Evolutionary conservation across 805 yeast species (phyloP).

Genomic region (Saccharomycopsis selenospora): DNA sequence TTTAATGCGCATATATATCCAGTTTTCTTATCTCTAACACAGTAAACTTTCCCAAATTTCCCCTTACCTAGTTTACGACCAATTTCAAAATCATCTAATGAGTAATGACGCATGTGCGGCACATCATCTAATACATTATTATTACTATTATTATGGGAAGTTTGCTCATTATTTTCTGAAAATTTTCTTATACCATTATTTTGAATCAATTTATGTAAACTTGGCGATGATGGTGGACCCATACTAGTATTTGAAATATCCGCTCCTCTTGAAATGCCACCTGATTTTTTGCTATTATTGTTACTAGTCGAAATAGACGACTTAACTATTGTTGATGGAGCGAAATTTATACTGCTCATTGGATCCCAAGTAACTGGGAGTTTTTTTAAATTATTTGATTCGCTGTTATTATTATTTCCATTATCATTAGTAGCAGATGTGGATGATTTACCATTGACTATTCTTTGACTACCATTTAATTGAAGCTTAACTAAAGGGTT

Average conservation of each 20-base stretch:
- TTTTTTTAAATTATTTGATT: neutral
- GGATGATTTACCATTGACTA: neutral
- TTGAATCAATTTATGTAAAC: constrained; percentile 1
- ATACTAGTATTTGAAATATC: constrained; percentile 7
- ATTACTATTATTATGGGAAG: neutral
- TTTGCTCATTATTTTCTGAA: neutral
- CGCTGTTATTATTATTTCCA: neutral
- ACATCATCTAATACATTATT: neutral
- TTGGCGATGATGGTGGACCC: constrained; percentile 14
- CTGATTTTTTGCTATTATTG: constrained; percentile 1
- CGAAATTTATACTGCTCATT: constrained; percentile 8
- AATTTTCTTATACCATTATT: neutral
- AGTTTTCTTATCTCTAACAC: constrained; percentile 65
- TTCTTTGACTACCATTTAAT: constrained; percentile 14
- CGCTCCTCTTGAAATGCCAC: neutral
- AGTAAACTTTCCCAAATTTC: constrained; percentile 85
- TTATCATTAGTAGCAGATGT: neutral
- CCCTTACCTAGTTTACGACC: constrained; percentile 85
- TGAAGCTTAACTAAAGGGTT: constrained; percentile 20
- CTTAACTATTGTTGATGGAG: neutral
- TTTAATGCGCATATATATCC: constrained; percentile 87
- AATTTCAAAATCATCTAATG: constrained; percentile 66
- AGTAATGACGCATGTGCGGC: constrained; percentile 25
- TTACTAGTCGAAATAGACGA: constrained; percentile 2
- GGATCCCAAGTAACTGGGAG: constrained; percentile 17